These are phyloP conservation scores for Rhipidocladum racemiflorum DNA, from an alignment of 176 grass and related monocot genomes.

Conservation along the genomic window DNA sequence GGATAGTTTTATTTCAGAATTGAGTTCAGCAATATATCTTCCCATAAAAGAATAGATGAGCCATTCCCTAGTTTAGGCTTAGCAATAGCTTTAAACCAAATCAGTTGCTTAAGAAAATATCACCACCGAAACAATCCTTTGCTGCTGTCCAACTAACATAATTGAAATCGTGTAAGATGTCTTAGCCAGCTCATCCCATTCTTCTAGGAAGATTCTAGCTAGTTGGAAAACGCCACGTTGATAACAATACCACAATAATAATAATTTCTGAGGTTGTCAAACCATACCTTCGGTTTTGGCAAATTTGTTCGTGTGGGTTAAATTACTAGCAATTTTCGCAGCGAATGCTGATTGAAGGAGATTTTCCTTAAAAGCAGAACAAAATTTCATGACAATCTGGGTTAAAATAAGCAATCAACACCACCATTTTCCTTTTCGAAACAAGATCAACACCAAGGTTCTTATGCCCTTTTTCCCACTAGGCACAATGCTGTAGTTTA, in stretches of 20 bases:
- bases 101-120: too few relatives aligned
- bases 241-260: background rate
- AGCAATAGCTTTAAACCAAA: too few relatives aligned
- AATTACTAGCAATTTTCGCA: background rate
- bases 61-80: too few relatives aligned
- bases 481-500: background rate
- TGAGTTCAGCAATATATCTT: too few relatives aligned
- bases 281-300: background rate
- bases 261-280: background rate
- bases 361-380: background rate
- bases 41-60: too few relatives aligned
- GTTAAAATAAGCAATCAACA: background rate
- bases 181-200: background rate
- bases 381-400: background rate
- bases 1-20: too few relatives aligned
- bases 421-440: background rate
- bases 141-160: too few relatives aligned
- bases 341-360: background rate
- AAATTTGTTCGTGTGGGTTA: background rate
- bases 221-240: background rate
- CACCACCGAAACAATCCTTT: too few relatives aligned
- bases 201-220: background rate
- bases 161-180: too few relatives aligned
- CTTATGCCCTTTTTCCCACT: background rate
- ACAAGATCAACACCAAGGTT: background rate